Base-by-base conservation (phyloP, 2,329 filamentous ascomycete genomes). In the Fusarium coffeatum region DNA sequence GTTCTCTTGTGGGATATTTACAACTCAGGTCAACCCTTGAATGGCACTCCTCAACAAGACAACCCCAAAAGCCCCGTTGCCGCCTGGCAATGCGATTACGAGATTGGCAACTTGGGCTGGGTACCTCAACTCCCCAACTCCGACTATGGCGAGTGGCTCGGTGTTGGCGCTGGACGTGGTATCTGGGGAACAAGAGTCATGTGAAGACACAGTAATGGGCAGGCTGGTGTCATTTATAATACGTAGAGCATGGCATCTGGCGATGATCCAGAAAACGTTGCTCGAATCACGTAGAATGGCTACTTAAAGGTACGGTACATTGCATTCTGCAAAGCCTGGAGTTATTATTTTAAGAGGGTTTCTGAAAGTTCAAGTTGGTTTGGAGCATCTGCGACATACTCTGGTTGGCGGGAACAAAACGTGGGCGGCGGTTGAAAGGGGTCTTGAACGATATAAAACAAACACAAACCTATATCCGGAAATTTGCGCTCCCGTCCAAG, bases 1-100 rank as follows among this genome's bases (percentile, higher is more conserved):
- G 95, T 98, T 3, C 85, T 98, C 32, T 86, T 98, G 18, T 99
- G 96, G 96, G 96, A 99, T 80, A 85, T 99, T 12, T 86, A 98
- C 69, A 95, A 92, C 65, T 77, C 78, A 74, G 77, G 82, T 80
- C 79, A 83, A 25, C 75, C 81, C 12, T 75, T 83, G 41, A 88
- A 88, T 68, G 87, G 87, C 37, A 79, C 82, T 2, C 80, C 83
- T 5, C 82, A 83, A 51, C 77, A 83, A 20, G 88, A 90, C 45
- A 91, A 84, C 77, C 85, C 82, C 78, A 88, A 88, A 66, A 90
- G 86, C 23, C 93, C 93, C 0, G 88, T 92, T 6, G 91, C 91
- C 8, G 90, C 88, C 76, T 97, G 93, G 93, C 87, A 91, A 77
- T 95, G 93, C 78, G 93, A 96, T 70, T 95, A 95, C 74, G 93